These are phyloP conservation scores for Penicillium sp. DNA, from an alignment of 2,329 filamentous ascomycete species.

Conservation along the genomic window DNA sequence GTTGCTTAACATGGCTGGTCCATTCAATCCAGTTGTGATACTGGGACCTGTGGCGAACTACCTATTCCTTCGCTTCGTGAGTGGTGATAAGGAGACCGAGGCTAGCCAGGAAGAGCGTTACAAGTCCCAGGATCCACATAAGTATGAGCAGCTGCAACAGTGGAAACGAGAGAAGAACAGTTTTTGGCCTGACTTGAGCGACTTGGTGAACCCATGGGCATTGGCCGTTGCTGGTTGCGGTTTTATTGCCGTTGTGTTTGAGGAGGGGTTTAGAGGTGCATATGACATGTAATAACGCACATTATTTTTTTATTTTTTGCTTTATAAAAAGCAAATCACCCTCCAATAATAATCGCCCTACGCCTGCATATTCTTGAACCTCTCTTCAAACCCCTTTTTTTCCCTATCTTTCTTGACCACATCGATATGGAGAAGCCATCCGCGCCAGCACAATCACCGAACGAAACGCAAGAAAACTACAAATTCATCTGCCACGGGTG, in stretches of 20 bases:
- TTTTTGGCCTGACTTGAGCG: constrained; percentile 56
- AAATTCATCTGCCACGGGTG: too few species aligned
- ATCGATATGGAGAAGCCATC: too few species aligned
- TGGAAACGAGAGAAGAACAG: constrained; percentile 57
- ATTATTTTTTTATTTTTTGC: too few species aligned
- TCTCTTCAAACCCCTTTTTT: not conserved
- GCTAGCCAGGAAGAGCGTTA: constrained; percentile 54
- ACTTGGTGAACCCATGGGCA: constrained; percentile 56
- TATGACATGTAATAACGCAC: constrained; percentile 1
- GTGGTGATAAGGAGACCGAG: constrained; percentile 58
- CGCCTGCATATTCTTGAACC: not conserved
- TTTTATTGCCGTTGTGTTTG: constrained; percentile 48
- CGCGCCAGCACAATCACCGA: too few species aligned
- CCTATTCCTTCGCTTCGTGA: constrained; percentile 55
- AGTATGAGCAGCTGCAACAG: constrained; percentile 53
- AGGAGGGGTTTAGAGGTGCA: constrained; percentile 33
- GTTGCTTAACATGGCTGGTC: constrained; percentile 54
- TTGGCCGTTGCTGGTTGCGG: constrained; percentile 54
- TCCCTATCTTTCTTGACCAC: too few species aligned
- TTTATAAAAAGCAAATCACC: not conserved
- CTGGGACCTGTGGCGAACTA: constrained; percentile 60
- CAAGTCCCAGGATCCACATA: constrained; percentile 49
- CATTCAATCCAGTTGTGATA: constrained; percentile 55
- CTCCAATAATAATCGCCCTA: not conserved
- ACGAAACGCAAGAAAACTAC: too few species aligned